phyloP scores from a whole-genome alignment of 495 filamentous ascomycete species.

The Podospora pseudopauciseta region DNA sequence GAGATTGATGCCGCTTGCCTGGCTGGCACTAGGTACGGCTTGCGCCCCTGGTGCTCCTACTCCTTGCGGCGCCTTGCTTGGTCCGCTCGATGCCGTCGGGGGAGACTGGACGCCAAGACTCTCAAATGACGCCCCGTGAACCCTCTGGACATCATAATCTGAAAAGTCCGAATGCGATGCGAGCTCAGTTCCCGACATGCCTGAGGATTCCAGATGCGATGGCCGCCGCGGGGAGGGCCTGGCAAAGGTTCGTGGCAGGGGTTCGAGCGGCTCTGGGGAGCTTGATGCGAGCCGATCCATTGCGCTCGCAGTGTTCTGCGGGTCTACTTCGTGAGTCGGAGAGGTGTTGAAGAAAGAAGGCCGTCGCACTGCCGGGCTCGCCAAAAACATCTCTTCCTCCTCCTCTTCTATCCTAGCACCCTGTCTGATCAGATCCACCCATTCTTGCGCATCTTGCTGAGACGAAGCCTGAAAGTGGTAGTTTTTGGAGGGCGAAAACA shows the following conservation, averaged over 20 bases:
- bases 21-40: conserved; percentile 52
- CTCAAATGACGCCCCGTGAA: conserved; percentile 43
- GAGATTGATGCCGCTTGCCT: conserved; percentile 51
- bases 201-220: conserved; percentile 67
- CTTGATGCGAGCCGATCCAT: conserved; percentile 51
- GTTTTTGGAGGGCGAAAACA: conserved; percentile 90
- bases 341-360: conserved; percentile 27
- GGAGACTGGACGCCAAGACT: conserved; percentile 41
- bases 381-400: conserved; percentile 72
- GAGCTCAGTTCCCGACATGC: conserved; percentile 70
- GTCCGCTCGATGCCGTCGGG: conserved; percentile 10
- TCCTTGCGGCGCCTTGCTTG: conserved; percentile 5
- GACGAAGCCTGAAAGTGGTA: conserved; percentile 78
- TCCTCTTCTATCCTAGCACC: conserved; percentile 82
- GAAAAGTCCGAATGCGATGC: conserved; percentile 90
- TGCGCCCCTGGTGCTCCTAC: conserved; percentile 23
- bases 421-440: conserved; percentile 77
- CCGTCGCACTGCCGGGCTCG: conserved; percentile 50
- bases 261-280: conserved; percentile 57
- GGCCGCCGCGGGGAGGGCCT: conserved; percentile 39
- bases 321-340: conserved; percentile 2
- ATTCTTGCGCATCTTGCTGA: conserved; percentile 74
- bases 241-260: conserved; percentile 33
- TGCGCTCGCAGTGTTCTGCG: conserved; percentile 16
- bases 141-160: conserved; percentile 55